These are phyloP conservation scores for Dipodascus albidus DNA, from an alignment of 805 yeast species.

Conservation along the genomic window DNA sequence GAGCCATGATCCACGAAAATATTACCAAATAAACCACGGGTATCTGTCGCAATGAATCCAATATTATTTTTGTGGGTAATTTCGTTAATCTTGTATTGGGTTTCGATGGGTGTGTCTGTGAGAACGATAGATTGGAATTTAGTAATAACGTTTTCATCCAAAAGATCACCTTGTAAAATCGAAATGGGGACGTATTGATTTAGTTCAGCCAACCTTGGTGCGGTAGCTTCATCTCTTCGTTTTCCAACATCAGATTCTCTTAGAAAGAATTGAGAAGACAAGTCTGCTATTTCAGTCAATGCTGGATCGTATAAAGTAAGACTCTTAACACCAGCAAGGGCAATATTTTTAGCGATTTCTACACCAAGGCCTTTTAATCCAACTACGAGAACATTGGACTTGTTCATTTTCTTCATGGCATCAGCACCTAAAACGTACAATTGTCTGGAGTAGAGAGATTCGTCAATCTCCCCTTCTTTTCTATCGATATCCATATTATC, in stretches of 20 bases:
- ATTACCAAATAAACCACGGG: slow-evolving; percentile 80
- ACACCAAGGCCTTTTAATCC: slow-evolving; percentile 91
- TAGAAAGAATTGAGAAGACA: slow-evolving; percentile 84
- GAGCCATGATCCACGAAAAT: slow-evolving; percentile 87
- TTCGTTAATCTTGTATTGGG: slow-evolving; percentile 63
- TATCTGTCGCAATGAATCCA: slow-evolving; percentile 70
- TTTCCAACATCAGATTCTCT: slow-evolving; percentile 61
- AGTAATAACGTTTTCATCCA: slow-evolving; percentile 42
- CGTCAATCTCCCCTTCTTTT: slow-evolving; percentile 50
- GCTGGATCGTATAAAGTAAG: slow-evolving; percentile 75
- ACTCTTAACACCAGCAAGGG: slow-evolving; percentile 94
- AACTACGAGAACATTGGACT: slow-evolving; percentile 79
- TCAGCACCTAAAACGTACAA: slow-evolving; percentile 91
- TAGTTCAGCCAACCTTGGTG: slow-evolving; percentile 61
- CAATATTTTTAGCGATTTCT: slow-evolving; percentile 94
- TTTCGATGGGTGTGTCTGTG: slow-evolving; percentile 62
- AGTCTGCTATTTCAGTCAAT: slow-evolving; percentile 53
- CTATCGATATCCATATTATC: slow-evolving; percentile 2
- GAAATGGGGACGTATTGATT: slow-evolving; percentile 85
- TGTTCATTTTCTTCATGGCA: slow-evolving; percentile 95
- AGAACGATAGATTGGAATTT: slow-evolving; percentile 72
- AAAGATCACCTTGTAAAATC: slow-evolving; percentile 38
- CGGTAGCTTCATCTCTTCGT: slow-evolving; percentile 64
- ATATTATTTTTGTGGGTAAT: slow-evolving; percentile 64
- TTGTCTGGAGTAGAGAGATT: slow-evolving; percentile 91